phyloP scores from a whole-genome alignment of 2,329 filamentous ascomycete species.

The Aspergillus costaricaensis region DNA sequence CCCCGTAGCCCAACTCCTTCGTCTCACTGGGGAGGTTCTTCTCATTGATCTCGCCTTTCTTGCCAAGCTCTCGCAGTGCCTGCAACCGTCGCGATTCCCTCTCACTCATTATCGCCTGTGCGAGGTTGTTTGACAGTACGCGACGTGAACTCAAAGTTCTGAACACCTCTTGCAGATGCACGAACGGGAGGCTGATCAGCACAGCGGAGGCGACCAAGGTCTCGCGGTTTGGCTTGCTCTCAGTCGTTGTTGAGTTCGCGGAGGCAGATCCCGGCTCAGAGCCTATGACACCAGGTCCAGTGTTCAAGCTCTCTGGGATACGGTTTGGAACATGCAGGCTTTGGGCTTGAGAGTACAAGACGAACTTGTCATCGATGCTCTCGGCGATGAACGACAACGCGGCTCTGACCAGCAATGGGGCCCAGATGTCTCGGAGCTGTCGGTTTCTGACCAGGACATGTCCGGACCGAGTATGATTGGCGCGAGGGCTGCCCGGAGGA shows the following conservation, averaged over 20 bases:
- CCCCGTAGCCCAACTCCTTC: conserved; percentile 25
- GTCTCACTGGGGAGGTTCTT: conserved; percentile 10
- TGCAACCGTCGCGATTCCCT: conserved; percentile 32
- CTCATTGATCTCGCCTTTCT: background rate
- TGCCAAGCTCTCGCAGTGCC: conserved; percentile 20
- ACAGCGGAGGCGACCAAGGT: conserved; percentile 28
- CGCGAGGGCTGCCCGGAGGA: background rate
- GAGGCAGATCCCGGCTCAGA: conserved; percentile 23
- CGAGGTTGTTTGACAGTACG: conserved; percentile 19
- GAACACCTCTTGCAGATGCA: conserved; percentile 24
- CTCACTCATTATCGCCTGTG: conserved; percentile 27
- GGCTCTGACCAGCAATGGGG: conserved; percentile 14
- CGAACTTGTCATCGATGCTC: conserved; percentile 24
- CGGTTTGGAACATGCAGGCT: conserved; percentile 26
- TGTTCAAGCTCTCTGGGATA: conserved; percentile 25
- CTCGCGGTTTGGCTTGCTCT: conserved; percentile 18
- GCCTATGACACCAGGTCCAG: conserved; percentile 11
- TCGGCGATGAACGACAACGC: conserved; percentile 28
- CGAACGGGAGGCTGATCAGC: conserved; percentile 31
- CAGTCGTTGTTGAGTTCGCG: conserved; percentile 27
- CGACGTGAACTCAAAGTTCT: conserved; percentile 19
- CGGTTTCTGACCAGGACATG: background rate
- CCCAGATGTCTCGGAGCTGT: conserved; percentile 18
- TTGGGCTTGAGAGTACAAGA: conserved; percentile 29
- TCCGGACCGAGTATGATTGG: background rate